Conservation (phyloP, 495 filamentous ascomycete species). For the Apodospora peruviana region DNA sequence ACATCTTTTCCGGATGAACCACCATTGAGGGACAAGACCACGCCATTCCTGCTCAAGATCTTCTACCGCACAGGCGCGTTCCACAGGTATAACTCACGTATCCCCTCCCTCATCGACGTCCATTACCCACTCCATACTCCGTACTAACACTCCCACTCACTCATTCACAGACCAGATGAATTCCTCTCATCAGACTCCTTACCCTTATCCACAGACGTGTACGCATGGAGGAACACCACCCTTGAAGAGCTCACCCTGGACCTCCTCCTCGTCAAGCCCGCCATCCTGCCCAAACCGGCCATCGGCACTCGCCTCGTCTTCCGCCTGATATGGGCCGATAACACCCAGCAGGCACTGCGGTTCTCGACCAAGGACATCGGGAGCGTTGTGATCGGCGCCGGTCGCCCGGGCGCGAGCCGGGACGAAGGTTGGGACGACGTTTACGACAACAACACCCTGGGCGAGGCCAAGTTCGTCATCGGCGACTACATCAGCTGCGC, state of each 20-base stretch:
- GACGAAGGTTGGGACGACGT: constrained; percentile 26
- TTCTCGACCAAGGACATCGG: constrained; percentile 76
- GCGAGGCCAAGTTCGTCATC: constrained; percentile 73
- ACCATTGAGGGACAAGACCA: background rate
- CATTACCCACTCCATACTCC: too few species aligned
- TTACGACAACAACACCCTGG: constrained; percentile 60
- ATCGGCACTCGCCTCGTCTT: constrained; percentile 81
- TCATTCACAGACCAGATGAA: constrained; percentile 54
- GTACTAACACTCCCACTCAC: constrained; percentile 7
- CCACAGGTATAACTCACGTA: constrained; percentile 51
- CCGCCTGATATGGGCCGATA: constrained; percentile 78
- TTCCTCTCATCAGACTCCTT: constrained; percentile 51
- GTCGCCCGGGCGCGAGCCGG: constrained; percentile 39
- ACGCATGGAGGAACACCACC: constrained; percentile 83
- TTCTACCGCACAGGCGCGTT: constrained; percentile 74
- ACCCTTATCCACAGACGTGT: constrained; percentile 70
- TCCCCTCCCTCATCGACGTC: constrained; percentile 37
- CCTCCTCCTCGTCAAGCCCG: constrained; percentile 38
- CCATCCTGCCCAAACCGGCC: constrained; percentile 64
- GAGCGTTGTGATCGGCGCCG: constrained; percentile 67
- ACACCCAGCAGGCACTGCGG: constrained; percentile 44
- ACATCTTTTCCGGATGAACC: background rate
- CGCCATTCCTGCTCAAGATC: constrained; percentile 85
- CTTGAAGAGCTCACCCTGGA: constrained; percentile 71
- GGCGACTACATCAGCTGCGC: constrained; percentile 84